Evolutionary conservation across 202 grass and related monocot genomes (phyloP).

Genomic region (Setaria viridis): DNA sequence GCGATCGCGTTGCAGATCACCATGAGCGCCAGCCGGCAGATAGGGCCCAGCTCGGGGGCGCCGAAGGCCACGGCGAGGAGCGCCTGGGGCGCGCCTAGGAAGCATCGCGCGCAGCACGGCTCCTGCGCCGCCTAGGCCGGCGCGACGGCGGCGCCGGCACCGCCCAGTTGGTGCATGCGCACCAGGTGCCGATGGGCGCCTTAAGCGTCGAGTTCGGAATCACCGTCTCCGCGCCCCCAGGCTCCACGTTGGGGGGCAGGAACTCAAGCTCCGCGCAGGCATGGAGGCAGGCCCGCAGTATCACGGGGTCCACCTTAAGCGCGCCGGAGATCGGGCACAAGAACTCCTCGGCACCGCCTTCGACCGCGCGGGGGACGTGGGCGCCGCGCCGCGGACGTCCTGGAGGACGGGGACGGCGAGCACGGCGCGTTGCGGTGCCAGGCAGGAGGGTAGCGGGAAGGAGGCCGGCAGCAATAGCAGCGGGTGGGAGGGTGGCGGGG

Average conservation of each 20-base stretch:
- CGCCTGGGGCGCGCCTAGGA: slow-evolving; percentile 53
- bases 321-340: slow-evolving; percentile 58
- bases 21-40: slow-evolving; percentile 77
- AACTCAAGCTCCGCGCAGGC: slow-evolving; percentile 70
- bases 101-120: slow-evolving; percentile 54
- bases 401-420: slow-evolving; percentile 27
- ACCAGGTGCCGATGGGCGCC: slow-evolving; percentile 75
- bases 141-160: slow-evolving; percentile 41
- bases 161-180: slow-evolving; percentile 46
- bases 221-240: slow-evolving; percentile 31
- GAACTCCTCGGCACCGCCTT: slow-evolving; percentile 60
- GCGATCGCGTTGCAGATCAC: slow-evolving; percentile 67
- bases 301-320: slow-evolving; percentile 85
- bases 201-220: slow-evolving; percentile 76
- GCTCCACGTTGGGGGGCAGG: slow-evolving; percentile 46
- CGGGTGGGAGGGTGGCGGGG: too few relatives aligned
- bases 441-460: too few relatives aligned
- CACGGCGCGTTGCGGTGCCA: slow-evolving; percentile 27
- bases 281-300: slow-evolving; percentile 76
- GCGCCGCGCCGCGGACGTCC: background rate
- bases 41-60: slow-evolving; percentile 37
- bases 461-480: background rate
- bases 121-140: slow-evolving; percentile 10
- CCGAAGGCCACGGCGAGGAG: slow-evolving; percentile 57
- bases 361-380: slow-evolving; percentile 45